phyloP scores from a whole-genome alignment of 106 monocot species.

The Dendrobium officinale region DNA sequence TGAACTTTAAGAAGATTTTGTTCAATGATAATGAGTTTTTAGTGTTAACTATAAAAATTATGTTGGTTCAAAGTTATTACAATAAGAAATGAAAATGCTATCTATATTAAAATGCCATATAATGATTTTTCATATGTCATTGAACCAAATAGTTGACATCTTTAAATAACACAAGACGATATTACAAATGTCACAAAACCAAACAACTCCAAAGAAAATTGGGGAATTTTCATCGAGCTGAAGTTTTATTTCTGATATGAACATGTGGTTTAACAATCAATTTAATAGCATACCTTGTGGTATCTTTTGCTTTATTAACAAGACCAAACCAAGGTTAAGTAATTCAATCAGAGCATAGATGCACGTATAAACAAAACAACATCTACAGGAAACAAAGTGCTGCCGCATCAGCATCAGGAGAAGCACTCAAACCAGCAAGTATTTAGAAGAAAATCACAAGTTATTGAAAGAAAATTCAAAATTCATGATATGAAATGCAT shows the following conservation, averaged over 20 bases:
- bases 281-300: neutral
- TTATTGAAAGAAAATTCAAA: neutral
- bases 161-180: neutral
- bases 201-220: neutral
- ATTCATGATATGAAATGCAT: conserved; percentile 10
- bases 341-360: neutral
- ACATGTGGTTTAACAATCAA: neutral
- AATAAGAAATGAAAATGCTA: neutral
- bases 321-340: neutral
- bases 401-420: neutral
- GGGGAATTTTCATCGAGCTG: neutral
- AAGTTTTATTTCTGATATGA: neutral
- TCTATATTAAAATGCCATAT: neutral
- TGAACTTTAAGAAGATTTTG: neutral
- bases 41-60: no score
- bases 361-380: neutral
- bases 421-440: neutral
- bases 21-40: no score
- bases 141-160: neutral
- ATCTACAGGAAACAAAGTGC: neutral
- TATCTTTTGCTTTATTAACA: neutral
- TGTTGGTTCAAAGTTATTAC: neutral
- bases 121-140: neutral
- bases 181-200: neutral
- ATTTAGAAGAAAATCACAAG: neutral